Base-by-base conservation (phyloP, 2,329 filamentous ascomycete species). In the Falciphora oryzae region DNA sequence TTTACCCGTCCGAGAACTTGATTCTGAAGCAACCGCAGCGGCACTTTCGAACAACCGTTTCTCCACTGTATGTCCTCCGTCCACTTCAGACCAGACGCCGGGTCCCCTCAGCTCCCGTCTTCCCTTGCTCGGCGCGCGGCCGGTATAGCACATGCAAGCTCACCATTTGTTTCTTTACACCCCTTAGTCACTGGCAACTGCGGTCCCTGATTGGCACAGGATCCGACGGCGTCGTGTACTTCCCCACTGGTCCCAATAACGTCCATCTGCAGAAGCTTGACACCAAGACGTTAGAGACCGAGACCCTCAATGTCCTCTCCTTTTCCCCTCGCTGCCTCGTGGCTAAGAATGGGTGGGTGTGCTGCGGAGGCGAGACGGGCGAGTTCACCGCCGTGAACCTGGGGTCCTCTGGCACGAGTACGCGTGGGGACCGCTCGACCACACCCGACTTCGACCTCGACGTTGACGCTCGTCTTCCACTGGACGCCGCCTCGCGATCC, bases 121-220 rank as follows among this genome's bases (percentile, higher is more conserved):
- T 13, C 32, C 11, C 5, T n/a, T 53, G 44, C 44, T 53, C n/a
- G 18, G 38, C 38, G 38, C 13, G 32, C 38, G 38, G 3, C 38
- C 38, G 38, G 18, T 22, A 50, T 7, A n/a, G n/a, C 44, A 6
- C 44, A 25, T 18, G 5, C 44, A 53, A 25, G 22, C 44, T 53
- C 22, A 53, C 44, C 44, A 11, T 53, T 18, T 18, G 10, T 29
- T 18, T 5, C 28, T 64, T 67, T 62, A 63, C 65, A 58, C 62
- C 64, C 61, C 50, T 28, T 71, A 93, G 90, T 69, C 91, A 95
- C 77, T 93, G 90, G 88, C 91, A 95, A 78, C 83, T 99, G 59
- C 91, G 94, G 64, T 94, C 96, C 70, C 88, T 96, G 70, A 90
- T 98, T 73, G 94, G 91, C 75, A 89, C 89, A 31, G 88, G 92